Conservation (phyloP, 163 green algal genomes). For the Scenedesmus sp. region DNA sequence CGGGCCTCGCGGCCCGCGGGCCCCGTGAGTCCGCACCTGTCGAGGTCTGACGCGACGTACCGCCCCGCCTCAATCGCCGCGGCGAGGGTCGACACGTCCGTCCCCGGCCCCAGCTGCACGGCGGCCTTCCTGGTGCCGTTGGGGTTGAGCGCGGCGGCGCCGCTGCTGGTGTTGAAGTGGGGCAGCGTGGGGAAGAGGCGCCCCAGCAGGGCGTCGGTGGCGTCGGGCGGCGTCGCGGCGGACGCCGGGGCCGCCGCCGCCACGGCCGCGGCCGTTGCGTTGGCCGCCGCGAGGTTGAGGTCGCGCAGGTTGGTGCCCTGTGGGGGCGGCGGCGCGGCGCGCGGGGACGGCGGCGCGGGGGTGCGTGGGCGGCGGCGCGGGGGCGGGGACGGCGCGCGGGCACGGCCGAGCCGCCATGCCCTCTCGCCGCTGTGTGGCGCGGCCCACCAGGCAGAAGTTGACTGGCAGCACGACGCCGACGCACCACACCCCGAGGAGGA, state of each 20-base stretch:
- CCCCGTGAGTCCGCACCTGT: too few relatives aligned
- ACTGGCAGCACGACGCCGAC: constrained; percentile 79
- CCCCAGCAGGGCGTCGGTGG: neutral
- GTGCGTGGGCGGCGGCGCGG: too few relatives aligned
- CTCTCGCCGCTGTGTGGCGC: too few relatives aligned
- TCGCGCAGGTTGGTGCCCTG: constrained; percentile 12
- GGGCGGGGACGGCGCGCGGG: too few relatives aligned
- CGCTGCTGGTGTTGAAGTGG: constrained; percentile 17
- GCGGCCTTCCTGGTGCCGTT: neutral
- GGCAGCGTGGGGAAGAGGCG: neutral
- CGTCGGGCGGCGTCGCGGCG: neutral
- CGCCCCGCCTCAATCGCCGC: constrained; percentile 7
- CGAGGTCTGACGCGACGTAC: too few relatives aligned
- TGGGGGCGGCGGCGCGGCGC: neutral
- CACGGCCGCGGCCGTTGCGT: neutral
- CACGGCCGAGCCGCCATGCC: too few relatives aligned
- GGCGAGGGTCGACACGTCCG: constrained; percentile 3
- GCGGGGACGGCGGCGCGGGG: too few relatives aligned
- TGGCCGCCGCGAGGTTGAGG: neutral
- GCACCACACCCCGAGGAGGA: constrained; percentile 65
- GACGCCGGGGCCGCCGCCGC: too few relatives aligned
- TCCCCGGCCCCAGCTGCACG: constrained; percentile 28
- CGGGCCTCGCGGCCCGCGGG: too few relatives aligned
- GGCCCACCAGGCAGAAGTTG: too few relatives aligned
- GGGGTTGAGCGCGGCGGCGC: neutral